Evolutionary conservation across 305 asterid species (phyloP).

Genomic region (Plantago coronopus): DNA sequence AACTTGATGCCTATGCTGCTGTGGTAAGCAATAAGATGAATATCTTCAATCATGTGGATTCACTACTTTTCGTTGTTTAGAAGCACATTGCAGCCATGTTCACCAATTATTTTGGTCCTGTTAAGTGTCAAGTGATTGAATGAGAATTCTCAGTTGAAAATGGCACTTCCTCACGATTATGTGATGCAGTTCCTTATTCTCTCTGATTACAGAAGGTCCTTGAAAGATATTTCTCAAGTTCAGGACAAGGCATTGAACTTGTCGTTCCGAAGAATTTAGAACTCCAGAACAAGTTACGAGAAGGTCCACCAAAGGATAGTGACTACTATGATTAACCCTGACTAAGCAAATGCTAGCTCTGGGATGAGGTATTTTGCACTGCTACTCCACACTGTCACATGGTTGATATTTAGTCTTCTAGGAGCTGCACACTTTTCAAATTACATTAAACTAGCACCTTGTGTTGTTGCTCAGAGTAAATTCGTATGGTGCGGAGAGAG

Average conservation of each 20-base stretch:
- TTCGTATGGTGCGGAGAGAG: too few species aligned
- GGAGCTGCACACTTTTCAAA: too few species aligned
- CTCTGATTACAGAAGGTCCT: constrained; percentile 58
- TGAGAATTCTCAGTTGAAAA: too few species aligned
- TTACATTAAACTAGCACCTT: too few species aligned
- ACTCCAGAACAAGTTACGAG: constrained; percentile 52
- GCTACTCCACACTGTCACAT: too few species aligned
- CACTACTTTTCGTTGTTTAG: not conserved
- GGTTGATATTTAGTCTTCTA: too few species aligned
- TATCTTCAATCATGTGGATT: not conserved
- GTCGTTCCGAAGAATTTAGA: constrained; percentile 70
- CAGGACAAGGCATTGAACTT: constrained; percentile 61
- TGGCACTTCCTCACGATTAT: not conserved
- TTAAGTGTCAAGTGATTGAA: not conserved
- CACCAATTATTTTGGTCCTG: not conserved
- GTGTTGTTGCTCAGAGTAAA: too few species aligned
- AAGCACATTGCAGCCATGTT: not conserved
- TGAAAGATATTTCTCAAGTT: constrained; percentile 54
- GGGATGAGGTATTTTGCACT: not conserved
- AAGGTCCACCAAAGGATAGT: constrained; percentile 50
- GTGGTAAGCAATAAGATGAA: constrained; percentile 38
- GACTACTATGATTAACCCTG: constrained; percentile 33
- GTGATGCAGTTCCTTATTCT: constrained; percentile 3
- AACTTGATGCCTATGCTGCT: constrained; percentile 78
- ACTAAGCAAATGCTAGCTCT: not conserved